Percentiles rank a stretch among this genome's conserved stretches.
Conservation (phyloP, 345 rosid genomes). For the Corchorus capsularis region DNA sequence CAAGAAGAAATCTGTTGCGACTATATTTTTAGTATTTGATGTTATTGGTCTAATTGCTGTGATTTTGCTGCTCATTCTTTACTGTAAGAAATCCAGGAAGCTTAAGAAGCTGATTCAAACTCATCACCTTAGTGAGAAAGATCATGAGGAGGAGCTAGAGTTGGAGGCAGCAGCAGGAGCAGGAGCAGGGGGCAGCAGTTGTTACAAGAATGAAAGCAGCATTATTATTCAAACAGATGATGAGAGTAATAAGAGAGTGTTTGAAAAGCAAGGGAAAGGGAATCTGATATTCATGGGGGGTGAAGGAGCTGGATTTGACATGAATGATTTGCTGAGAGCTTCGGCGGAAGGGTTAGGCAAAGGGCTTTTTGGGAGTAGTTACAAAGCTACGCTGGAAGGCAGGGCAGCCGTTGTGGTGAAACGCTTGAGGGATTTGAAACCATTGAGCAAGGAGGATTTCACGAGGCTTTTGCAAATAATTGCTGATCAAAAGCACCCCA, state of each 20-base stretch:
- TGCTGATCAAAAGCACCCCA: slow-evolving; percentile 43
- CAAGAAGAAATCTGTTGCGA: slow-evolving; percentile 16
- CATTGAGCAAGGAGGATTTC: slow-evolving; percentile 46
- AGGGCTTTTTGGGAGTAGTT: slow-evolving; percentile 49
- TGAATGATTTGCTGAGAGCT: slow-evolving; percentile 51
- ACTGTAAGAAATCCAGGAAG: slow-evolving; percentile 34
- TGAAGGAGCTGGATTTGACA: slow-evolving; percentile 26
- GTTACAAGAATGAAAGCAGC: slow-evolving; percentile 4
- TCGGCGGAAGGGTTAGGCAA: slow-evolving; percentile 54
- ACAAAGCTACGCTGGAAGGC: slow-evolving; percentile 46
- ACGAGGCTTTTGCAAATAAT: slow-evolving; percentile 34
- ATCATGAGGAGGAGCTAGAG: background rate
- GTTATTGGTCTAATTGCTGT: slow-evolving; percentile 37
- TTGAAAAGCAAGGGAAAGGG: slow-evolving; percentile 22
- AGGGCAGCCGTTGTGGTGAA: slow-evolving; percentile 42
- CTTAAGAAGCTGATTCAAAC: slow-evolving; percentile 21
- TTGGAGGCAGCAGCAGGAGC: too few species aligned
- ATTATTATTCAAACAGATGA: background rate
- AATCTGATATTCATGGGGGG: slow-evolving; percentile 41
- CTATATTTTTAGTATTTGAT: slow-evolving; percentile 31
- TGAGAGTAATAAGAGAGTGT: background rate
- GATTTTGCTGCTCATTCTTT: slow-evolving; percentile 38
- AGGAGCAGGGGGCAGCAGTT: background rate
- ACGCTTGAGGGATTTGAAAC: slow-evolving; percentile 46
- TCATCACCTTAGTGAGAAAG: background rate